Conservation (phyloP, 768 basidiomycete genomes). For the Pleurotus cornucopiae region DNA sequence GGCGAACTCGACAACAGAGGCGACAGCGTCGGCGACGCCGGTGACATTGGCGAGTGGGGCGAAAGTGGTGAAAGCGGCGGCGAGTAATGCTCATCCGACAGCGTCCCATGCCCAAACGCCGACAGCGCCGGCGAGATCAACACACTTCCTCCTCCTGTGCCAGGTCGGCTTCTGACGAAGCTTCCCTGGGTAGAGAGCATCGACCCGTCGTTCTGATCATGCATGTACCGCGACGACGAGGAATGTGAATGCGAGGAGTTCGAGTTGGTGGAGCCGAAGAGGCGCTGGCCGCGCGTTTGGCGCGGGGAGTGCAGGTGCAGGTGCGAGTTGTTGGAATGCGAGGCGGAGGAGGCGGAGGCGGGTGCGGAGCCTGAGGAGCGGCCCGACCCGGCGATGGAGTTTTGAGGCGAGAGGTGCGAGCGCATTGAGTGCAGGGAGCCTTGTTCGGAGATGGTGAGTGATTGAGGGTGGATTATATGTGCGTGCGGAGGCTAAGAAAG, state of each 20-base stretch:
- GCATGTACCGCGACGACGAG: slow-evolving; percentile 30
- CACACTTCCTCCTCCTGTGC: slow-evolving; percentile 13
- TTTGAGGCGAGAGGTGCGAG: slow-evolving; percentile 45
- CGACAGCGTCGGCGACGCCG: slow-evolving; percentile 11
- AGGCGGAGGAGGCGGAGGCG: slow-evolving; percentile 29
- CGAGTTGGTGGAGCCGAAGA: slow-evolving; percentile 39
- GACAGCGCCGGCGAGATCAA: slow-evolving; percentile 46
- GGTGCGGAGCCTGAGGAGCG: slow-evolving; percentile 53
- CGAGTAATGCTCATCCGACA: slow-evolving; percentile 17
- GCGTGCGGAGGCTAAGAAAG: slow-evolving; percentile 27
- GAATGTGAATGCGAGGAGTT: slow-evolving; percentile 51
- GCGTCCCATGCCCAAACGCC: slow-evolving; percentile 35
- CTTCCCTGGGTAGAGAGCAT: slow-evolving; percentile 48
- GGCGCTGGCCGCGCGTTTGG: too few relatives aligned
- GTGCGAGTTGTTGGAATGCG: neutral
- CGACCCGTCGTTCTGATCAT: slow-evolving; percentile 29
- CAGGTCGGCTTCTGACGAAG: slow-evolving; percentile 42
- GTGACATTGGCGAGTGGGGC: neutral
- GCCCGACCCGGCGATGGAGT: slow-evolving; percentile 18
- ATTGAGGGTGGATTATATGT: slow-evolving; percentile 36
- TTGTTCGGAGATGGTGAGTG: slow-evolving; percentile 48
- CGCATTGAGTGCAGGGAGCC: slow-evolving; percentile 64
- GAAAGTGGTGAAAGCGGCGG: slow-evolving; percentile 11
- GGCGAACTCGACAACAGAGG: too few relatives aligned
- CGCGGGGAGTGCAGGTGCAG: neutral